Base-by-base conservation (phyloP, 2,329 filamentous ascomycete genomes). In the Arthrinium puccinioides region DNA sequence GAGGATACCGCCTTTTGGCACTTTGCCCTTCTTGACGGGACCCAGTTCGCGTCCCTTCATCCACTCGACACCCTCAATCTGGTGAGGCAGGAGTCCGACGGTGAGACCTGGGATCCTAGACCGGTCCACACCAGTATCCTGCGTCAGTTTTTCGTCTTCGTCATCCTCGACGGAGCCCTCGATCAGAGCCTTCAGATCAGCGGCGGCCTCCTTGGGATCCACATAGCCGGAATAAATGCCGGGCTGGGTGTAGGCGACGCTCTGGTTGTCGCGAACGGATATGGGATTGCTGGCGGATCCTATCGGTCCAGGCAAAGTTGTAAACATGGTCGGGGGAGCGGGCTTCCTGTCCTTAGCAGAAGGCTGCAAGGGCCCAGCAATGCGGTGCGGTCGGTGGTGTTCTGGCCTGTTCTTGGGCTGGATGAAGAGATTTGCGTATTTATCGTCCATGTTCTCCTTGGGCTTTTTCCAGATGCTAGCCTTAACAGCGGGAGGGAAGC, bases 1-100 rank as follows among this genome's bases (percentile, higher is more conserved):
- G 24, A 98, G 73, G 45, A 98, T 94, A 14, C 92, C 92, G 24
- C 92, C 92, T 50, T 94, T 92, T 21, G 90, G 88, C 9, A 94
- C 74, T 44, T 67, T 76, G 41, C 85, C 86, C 49, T 82, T 84
- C 64, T 92, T 95, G 43, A 85, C 79, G 14, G 80, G 79, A 3
- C 90, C 89, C 9, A 87, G 80, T 62, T 98, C 92, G 52, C 94
- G 87, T 41, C 89, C 85, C 39, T 76, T 82, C 87, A 98, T 95
- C 90, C 92, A 98, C 39, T 82, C 78, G 1, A 97, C 83, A 50
- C 92, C 92, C 39, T 95, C 87, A 11, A 96, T 79, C 61, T 98
- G 92, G 62, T 98, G 92, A 5, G 89, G 90, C 1, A 98, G 72
- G 3, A 98, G 72, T 52, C 84, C 89, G 42, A 97, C 87, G 39